Evolutionary conservation across 768 basidiomycete genomes (phyloP), one percentile per base, ranked within the genome.

Genomic region (Boletus pseudopeckii): DNA sequence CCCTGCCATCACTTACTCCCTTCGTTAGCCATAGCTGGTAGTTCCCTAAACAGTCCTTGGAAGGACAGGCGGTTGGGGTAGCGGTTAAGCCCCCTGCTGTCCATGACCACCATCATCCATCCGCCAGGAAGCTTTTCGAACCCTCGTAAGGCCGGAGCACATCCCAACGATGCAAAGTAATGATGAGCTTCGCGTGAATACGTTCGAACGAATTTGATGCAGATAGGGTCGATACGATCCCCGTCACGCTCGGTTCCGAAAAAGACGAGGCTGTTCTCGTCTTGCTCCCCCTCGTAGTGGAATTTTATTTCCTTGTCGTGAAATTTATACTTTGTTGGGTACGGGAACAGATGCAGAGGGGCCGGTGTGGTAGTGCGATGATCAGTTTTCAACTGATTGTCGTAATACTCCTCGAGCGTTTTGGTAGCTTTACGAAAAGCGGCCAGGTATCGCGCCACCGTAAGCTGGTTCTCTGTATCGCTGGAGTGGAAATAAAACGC

Each of bases 391-490:
- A 7, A 4, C 38, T 62, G 47, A 28, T 0, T 37, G 18, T 62
- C 26, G 37, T 73, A 72, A 59, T 67, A 67, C n/a, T 42, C 5
- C 41, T 56, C 28, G 13, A 73, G 52, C 28, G 56, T 28, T 45
- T 32, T 41, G 20, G 59, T 33, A 10, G 70, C 71, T 13, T 60
- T 59, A 37, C 56, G 55, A 17, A 72, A 58, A 14, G 71, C 68
- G 28, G 59, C 64, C 44, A 73, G 48, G 47, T 63, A 49, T 32
- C 61, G 62, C 43, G 62, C 62, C 0, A n/a, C 38, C 1, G 4
- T 22, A 17, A 38, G 2, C 5, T 45, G 47, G 39, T 52, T 54
- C 0, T 46, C 22, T 18, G 41, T 54, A 53, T 71, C 57, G 10
- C 62, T 59, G 5, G 47, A 36, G 33, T 72, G 64, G 43, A 46